Evolutionary conservation across 768 basidiomycete species (phyloP).

Genomic region (Suillus discolor): DNA sequence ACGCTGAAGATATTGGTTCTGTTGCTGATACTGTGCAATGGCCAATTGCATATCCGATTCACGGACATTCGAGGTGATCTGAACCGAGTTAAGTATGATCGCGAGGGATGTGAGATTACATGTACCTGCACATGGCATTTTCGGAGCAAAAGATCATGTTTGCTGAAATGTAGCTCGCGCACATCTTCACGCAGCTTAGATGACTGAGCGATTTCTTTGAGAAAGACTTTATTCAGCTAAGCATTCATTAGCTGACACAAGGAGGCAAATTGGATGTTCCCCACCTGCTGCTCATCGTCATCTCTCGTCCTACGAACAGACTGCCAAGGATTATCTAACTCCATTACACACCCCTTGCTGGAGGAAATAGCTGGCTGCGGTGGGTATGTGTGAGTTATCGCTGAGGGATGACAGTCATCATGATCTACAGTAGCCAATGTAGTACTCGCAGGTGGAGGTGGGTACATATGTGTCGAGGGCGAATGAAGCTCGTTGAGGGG

Average conservation of each 20-base stretch:
- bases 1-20: background rate
- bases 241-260: background rate
- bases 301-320: background rate
- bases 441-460: background rate
- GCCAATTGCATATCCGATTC: background rate
- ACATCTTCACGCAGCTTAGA: background rate
- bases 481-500: background rate
- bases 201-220: background rate
- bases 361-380: background rate
- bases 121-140: background rate
- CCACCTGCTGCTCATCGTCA: background rate
- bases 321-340: background rate
- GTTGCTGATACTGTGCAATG: background rate
- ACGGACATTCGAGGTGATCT: background rate
- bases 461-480: background rate
- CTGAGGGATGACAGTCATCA: background rate
- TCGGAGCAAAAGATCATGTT: background rate
- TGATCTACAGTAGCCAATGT: background rate
- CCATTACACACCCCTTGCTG: background rate
- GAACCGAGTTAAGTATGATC: background rate
- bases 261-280: background rate
- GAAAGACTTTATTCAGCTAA: background rate
- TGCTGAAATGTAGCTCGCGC: background rate
- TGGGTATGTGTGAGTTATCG: background rate
- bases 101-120: background rate